Percentiles rank a stretch among this genome's conserved stretches.
phyloP scores from a whole-genome alignment of 352 stramenopile genomes.

The Phytophthora nicotianae region DNA sequence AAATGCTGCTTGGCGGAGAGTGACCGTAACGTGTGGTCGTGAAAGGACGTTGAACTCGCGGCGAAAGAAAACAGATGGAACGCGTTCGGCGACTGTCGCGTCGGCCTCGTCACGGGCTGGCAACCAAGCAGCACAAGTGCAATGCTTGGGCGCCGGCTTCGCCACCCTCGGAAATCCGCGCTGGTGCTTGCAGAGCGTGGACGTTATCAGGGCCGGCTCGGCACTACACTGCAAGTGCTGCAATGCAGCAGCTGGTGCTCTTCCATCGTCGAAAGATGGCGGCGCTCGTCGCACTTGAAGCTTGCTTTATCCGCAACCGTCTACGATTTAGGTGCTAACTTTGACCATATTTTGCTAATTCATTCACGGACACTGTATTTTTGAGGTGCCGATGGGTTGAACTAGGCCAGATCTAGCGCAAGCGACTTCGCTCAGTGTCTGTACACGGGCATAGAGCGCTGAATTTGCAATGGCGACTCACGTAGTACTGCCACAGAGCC shows the following conservation, averaged over 20 bases:
- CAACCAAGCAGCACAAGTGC: constrained; percentile 11
- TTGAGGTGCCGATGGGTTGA: neutral
- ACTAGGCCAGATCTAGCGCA: neutral
- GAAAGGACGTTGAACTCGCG: constrained; percentile 22
- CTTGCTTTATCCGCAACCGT: constrained; percentile 10
- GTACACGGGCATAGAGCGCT: neutral
- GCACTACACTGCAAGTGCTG: constrained; percentile 7
- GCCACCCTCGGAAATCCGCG: constrained; percentile 17
- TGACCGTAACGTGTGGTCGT: constrained; percentile 18
- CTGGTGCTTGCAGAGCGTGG: constrained; percentile 8
- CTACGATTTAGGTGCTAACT: constrained; percentile 20
- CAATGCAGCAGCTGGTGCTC: constrained; percentile 6
- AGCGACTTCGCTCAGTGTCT: neutral
- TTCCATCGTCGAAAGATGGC: constrained; percentile 15
- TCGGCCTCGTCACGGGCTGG: constrained; percentile 23
- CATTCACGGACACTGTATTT: constrained; percentile 13
- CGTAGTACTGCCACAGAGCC: neutral
- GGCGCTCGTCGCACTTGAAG: constrained; percentile 2
- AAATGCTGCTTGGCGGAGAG: constrained; percentile 7
- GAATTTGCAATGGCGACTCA: neutral
- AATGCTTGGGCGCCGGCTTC: neutral
- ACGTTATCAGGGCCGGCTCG: constrained; percentile 18
- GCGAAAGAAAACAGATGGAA: constrained; percentile 21
- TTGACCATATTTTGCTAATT: constrained; percentile 30
- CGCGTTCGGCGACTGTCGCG: constrained; percentile 22